phyloP scores from a whole-genome alignment of 371 early-diverging fungal genomes.

The Rhizomucor pusillus region DNA sequence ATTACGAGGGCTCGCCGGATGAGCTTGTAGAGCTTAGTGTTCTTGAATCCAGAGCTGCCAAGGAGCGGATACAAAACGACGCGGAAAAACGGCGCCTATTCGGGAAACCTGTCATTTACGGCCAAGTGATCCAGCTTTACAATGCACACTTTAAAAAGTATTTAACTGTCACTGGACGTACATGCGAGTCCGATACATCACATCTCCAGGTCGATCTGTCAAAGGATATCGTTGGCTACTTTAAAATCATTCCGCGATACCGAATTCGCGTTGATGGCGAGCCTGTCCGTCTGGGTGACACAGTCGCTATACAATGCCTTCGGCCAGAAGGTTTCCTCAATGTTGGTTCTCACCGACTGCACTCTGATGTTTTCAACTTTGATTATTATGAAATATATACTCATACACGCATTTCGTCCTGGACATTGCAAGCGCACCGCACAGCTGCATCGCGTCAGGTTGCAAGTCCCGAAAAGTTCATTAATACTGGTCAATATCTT shows the following conservation, averaged over 20 bases:
- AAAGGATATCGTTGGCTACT: constrained; percentile 37
- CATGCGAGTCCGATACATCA: constrained; percentile 33
- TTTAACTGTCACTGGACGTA: constrained; percentile 46
- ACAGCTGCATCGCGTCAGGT: constrained; percentile 12
- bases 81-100: constrained; percentile 34
- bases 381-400: constrained; percentile 32
- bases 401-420: constrained; percentile 30
- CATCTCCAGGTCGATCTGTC: constrained; percentile 46
- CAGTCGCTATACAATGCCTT: constrained; percentile 51
- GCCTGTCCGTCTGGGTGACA: constrained; percentile 49
- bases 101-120: constrained; percentile 52
- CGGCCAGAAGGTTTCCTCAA: constrained; percentile 51
- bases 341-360: constrained; percentile 16
- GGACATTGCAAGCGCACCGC: constrained; percentile 34
- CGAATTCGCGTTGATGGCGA: constrained; percentile 57
- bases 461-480: constrained; percentile 17
- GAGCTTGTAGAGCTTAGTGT: constrained; percentile 23
- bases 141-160: constrained; percentile 47
- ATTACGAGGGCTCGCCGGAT: constrained; percentile 23
- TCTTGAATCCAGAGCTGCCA: constrained; percentile 24
- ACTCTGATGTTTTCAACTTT: constrained; percentile 18
- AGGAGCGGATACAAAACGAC: constrained; percentile 38
- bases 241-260: constrained; percentile 52
- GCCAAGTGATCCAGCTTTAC: constrained; percentile 49
- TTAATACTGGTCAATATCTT: constrained; percentile 43